Evolutionary conservation across 305 asterid genomes (phyloP).

Genomic region (Ilex paraguariensis): DNA sequence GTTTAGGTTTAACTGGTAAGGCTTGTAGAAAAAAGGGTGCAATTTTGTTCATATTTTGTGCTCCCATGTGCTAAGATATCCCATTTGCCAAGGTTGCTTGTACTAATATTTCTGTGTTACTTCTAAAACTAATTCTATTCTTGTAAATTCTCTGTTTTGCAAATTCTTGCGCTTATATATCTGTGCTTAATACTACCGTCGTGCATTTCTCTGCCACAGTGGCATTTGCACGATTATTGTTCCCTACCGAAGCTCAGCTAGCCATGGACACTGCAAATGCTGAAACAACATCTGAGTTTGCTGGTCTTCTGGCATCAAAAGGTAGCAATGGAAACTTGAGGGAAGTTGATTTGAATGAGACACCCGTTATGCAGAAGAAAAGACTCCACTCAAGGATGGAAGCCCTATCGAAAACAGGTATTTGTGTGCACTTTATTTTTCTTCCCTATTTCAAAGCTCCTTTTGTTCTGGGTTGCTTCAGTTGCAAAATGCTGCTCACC

Average conservation of each 20-base stretch:
- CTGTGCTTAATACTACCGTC: not conserved
- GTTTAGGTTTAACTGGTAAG: too few relatives aligned
- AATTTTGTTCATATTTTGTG: too few relatives aligned
- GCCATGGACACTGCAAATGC: conserved; percentile 85
- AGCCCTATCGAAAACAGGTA: conserved; percentile 79
- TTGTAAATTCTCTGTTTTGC: not conserved
- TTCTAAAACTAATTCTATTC: too few relatives aligned
- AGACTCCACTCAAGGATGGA: conserved; percentile 55
- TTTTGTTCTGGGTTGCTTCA: too few relatives aligned
- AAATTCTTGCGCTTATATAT: not conserved
- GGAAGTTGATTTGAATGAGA: conserved; percentile 67
- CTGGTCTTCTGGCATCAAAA: conserved; percentile 53
- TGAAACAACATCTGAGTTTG: conserved; percentile 59
- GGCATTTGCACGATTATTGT: conserved; percentile 77
- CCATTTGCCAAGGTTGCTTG: too few relatives aligned
- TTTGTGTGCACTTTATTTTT: too few relatives aligned
- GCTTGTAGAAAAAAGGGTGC: too few relatives aligned
- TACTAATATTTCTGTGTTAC: too few relatives aligned
- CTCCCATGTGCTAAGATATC: too few relatives aligned
- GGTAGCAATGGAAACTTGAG: conserved; percentile 36
- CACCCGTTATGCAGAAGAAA: conserved; percentile 68
- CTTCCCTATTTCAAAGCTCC: too few relatives aligned
- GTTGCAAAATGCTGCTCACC: too few relatives aligned
- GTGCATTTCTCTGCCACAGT: conserved; percentile 29
- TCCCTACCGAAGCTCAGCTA: conserved; percentile 67